These are phyloP conservation scores for Raphanus raphanistrum DNA, from an alignment of 345 rosid genomes.

Conservation along the genomic window DNA sequence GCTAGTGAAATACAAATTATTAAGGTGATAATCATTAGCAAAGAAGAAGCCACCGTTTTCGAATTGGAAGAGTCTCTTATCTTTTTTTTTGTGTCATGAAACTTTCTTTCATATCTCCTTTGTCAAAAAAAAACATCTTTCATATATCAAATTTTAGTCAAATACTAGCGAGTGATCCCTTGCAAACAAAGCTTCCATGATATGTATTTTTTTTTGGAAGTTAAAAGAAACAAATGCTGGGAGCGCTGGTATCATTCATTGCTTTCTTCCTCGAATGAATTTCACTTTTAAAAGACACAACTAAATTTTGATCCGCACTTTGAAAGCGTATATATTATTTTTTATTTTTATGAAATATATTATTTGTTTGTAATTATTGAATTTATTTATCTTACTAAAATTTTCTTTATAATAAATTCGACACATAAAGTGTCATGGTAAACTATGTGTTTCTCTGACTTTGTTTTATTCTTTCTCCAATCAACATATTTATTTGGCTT, in stretches of 20 bases:
- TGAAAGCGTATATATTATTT: too few species aligned
- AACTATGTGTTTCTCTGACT: too few species aligned
- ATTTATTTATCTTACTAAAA: too few species aligned
- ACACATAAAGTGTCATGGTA: too few species aligned
- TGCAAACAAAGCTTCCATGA: slow-evolving; percentile 1
- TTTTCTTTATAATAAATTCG: too few species aligned
- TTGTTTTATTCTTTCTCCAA: too few species aligned
- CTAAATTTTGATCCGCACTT: too few species aligned
- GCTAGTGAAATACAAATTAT: neutral
- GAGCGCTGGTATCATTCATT: neutral
- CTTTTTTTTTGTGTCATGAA: neutral
- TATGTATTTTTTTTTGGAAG: neutral
- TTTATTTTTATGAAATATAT: too few species aligned
- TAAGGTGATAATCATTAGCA: neutral
- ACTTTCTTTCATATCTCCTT: neutral
- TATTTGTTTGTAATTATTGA: too few species aligned
- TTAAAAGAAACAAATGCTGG: neutral
- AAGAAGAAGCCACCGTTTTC: neutral
- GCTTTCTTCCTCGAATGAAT: neutral
- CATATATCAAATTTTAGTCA: neutral
- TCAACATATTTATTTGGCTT: too few species aligned
- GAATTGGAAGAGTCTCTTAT: neutral
- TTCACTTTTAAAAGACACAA: neutral
- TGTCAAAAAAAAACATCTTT: too few species aligned
- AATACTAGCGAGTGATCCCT: neutral